Conservation (phyloP, 176 grass and related monocot species). For the Tillandsia leiboldiana region DNA sequence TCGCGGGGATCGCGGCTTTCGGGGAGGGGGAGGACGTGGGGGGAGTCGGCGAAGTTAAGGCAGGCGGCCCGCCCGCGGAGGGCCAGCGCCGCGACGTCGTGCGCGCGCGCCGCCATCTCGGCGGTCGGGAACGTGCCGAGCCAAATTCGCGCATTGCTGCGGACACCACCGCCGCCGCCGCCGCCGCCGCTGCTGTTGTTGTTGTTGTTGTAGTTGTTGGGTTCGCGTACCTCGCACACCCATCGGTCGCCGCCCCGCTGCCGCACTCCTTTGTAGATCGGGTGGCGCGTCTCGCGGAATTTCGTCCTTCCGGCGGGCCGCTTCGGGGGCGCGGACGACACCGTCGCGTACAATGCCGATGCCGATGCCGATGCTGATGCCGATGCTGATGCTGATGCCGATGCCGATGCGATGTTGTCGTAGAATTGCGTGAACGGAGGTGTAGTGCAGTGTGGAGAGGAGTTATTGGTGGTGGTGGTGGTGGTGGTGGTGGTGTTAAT, state of each 20-base stretch:
- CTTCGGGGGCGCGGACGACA: constrained; percentile 75
- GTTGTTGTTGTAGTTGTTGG: no score
- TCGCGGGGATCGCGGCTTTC: constrained; percentile 35
- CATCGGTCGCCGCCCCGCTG: constrained; percentile 61
- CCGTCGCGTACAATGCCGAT: constrained; percentile 59
- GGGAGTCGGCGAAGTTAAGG: constrained; percentile 94
- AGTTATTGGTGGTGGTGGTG: no score
- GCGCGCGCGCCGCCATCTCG: constrained; percentile 88
- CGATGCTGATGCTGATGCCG: constrained; percentile 19
- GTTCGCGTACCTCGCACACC: constrained; percentile 40
- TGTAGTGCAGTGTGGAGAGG: background rate
- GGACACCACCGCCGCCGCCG: no score
- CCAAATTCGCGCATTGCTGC: constrained; percentile 44
- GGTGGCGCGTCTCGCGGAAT: constrained; percentile 92
- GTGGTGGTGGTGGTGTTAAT: no score
- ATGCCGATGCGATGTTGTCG: constrained; percentile 15
- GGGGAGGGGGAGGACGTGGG: constrained; percentile 32
- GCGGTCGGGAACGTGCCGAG: constrained; percentile 80
- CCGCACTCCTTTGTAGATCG: constrained; percentile 85
- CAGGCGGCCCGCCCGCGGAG: constrained; percentile 64
- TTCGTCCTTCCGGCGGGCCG: constrained; percentile 74
- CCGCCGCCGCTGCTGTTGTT: no score
- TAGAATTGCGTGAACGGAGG: background rate
- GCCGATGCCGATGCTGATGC: constrained; percentile 31
- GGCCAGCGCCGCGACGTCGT: constrained; percentile 74